Base-by-base conservation (phyloP, 345 rosid species). In the Eucalyptus regnans region DNA sequence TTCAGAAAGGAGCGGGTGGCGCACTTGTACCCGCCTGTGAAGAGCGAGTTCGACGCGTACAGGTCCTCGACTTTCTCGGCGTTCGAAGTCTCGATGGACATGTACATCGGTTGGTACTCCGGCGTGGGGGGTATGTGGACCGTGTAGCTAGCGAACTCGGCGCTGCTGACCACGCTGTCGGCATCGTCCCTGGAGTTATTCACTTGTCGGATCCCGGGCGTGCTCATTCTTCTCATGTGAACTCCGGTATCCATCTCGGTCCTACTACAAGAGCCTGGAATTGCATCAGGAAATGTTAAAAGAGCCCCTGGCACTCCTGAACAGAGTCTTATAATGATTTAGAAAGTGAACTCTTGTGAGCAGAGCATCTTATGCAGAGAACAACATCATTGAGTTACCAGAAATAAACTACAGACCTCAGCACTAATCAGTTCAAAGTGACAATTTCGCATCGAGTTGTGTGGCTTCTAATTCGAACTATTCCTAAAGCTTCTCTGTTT, bases 41-140 rank as follows among this genome's bases (percentile, higher is more conserved):
- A 91, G 31, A 89, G 62, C 8, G 92, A 87, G 64, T 84, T 88
- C 83, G 89, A 89, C 9, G 88, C 90, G 12, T 91, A 91, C n/a
- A 86, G 89, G 88, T 91, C 90, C 48, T 87, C 90, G 5, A 91
- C 90, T 33, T 87, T 87, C 83, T 89, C 86, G 27, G 90, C 76
- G 37, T 87, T 88, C 9, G 92, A 87, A 85, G 89, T 87, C 37
- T 91, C 92, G 17, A 86, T 86, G 3, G 90, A 89, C 76, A 56
- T 76, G 51, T 86, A 87, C 89, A 87, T 41, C 12, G 90, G 90
- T n/a, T 85, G 87, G 87, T 89, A 87, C 50, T 87, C 90, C 4
- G 92, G 90, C 20, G 90, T 87, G 44, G 87, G 51, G 41, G 88
- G 90, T 66, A 87, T 87, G 14, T 89, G 90, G 87, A 89, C 90